These are phyloP conservation scores for Alternaria ventricosa DNA, from an alignment of 2,329 filamentous ascomycete species.

Conservation along the genomic window DNA sequence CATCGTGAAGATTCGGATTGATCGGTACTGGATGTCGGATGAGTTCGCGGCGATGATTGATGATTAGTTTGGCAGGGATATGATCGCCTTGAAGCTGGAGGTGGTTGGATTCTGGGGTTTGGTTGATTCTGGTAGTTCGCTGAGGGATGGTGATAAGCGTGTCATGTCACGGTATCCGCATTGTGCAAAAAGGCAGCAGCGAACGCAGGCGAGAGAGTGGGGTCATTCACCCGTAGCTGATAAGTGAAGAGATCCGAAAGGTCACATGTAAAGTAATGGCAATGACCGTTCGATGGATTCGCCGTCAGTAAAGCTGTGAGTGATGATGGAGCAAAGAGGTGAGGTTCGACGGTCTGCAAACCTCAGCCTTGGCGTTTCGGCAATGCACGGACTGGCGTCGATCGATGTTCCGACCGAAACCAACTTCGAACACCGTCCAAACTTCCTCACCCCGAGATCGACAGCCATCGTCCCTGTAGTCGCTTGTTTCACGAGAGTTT, in stretches of 20 bases:
- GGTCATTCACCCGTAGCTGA: neutral
- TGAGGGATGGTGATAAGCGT: neutral
- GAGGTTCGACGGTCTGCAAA: slow-evolving; percentile 22
- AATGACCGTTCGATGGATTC: neutral
- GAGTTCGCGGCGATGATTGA: slow-evolving; percentile 19
- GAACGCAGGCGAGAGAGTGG: neutral
- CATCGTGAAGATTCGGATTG: slow-evolving; percentile 21
- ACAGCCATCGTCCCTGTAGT: slow-evolving; percentile 3
- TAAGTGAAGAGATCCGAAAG: neutral
- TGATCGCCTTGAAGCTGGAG: too few relatives aligned
- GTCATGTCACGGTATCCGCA: neutral
- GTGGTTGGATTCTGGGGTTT: neutral
- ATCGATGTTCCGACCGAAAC: slow-evolving; percentile 21
- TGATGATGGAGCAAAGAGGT: slow-evolving; percentile 6
- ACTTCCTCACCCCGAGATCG: slow-evolving; percentile 9
- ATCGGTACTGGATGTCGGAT: slow-evolving; percentile 29
- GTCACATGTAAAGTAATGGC: neutral
- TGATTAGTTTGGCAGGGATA: neutral
- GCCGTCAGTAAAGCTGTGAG: neutral
- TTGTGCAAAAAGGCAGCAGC: neutral
- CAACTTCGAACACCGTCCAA: slow-evolving; percentile 27
- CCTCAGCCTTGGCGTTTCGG: slow-evolving; percentile 19
- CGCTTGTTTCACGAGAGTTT: neutral
- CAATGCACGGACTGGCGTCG: slow-evolving; percentile 17
- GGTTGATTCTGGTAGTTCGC: neutral